A percentile compares a stretch with the other conserved stretches of the same genome.
Conservation (phyloP, 306 rosid genomes). For the Gleditsia sinensis region DNA sequence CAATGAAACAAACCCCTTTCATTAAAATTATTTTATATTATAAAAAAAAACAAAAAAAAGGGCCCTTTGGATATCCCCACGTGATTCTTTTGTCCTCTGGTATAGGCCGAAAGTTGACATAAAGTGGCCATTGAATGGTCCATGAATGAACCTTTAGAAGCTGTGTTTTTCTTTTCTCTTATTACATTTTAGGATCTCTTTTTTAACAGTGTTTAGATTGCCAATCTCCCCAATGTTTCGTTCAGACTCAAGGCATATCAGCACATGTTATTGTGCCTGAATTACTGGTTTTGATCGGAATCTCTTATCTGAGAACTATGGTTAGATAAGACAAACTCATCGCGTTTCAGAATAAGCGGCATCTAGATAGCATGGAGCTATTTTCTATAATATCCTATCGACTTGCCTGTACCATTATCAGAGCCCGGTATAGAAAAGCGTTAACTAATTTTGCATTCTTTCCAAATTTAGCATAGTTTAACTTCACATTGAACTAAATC, state of each 20-base stretch:
- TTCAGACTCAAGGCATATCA: not conserved
- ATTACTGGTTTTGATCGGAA: not conserved
- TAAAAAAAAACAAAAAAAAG: not conserved
- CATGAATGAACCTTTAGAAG: not conserved
- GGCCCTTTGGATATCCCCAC: constrained; percentile 23
- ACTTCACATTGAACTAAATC: not conserved
- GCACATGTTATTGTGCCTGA: constrained; percentile 31
- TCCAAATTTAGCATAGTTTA: constrained; percentile 5
- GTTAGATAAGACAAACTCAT: no score
- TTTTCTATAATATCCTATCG: constrained; percentile 4
- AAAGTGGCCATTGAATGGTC: constrained; percentile 18
- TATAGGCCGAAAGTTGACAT: constrained; percentile 13
- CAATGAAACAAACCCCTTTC: not conserved
- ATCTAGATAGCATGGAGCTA: not conserved
- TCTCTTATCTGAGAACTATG: no score
- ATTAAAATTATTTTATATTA: not conserved
- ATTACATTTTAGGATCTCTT: no score
- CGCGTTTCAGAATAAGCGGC: constrained; percentile 25
- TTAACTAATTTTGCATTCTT: no score
- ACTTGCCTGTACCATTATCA: not conserved
- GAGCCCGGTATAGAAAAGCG: not conserved
- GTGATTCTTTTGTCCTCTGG: constrained; percentile 29
- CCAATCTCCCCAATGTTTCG: not conserved
- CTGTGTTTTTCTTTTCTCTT: no score
- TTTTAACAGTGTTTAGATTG: no score